Evolutionary conservation across 768 basidiomycete genomes (phyloP), one percentile per base, ranked within the genome.

Genomic region (Mycena pura): DNA sequence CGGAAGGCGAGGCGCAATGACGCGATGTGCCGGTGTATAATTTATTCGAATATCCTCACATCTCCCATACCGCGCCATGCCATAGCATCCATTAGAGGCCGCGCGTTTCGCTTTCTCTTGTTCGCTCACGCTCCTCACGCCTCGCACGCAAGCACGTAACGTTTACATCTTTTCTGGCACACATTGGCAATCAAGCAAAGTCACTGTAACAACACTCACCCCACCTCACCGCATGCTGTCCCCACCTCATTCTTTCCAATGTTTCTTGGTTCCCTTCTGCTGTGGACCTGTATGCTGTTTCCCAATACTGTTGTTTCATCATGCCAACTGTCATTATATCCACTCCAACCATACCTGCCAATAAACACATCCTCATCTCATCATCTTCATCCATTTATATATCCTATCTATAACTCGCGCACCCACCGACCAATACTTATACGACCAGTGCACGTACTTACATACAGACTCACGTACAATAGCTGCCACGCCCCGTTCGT

Each of bases 171-270:
- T 62, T 48, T 39, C 48, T 48, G 45, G 56, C 56, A 34, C 53
- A 15, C 38, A 14, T 6, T 28, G 19, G 56, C 50, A 57, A 57
- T 57, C 47, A 29, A 49, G 13, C 17, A 36, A 47, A 49, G 54
- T 62, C 60, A 62, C 17, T 58, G 62, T 63, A 56, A n/a, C 58
- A 63, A 22, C 55, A 63, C 36, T 50, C 28, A 34, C 58, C 27
- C 32, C 34, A 29, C 47, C 28, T 43, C 44, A 38, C 44, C 51
- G 55, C 62, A 58, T 63, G 56, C 54, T 57, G 60, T 62, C n/a
- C 27, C 21, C 52, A 34, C 36, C 34, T 17, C 31, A 41, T 53
- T 27, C n/a, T 19, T 27, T 39, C 22, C 24, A 39, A 15, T 19
- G 31, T 24, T 62, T 62, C 55, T 62, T 62, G 61, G 29, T 57